Percentiles rank a stretch among this genome's conserved stretches.
phyloP scores from a whole-genome alignment of 495 filamentous ascomycete species.

The Ramalina intermedia region DNA sequence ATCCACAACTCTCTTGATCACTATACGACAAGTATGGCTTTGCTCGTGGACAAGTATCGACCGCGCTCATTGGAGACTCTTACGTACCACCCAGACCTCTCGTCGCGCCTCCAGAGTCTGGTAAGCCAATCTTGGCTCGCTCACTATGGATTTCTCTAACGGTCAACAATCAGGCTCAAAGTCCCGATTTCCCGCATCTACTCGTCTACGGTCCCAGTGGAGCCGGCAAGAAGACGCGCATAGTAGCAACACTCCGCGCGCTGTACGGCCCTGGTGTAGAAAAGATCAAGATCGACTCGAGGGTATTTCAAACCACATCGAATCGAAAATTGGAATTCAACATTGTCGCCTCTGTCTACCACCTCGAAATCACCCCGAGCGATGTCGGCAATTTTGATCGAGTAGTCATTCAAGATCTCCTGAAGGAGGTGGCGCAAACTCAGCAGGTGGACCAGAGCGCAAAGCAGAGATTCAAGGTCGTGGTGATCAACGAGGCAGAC shows the following conservation, averaged over 20 bases:
- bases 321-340: constrained; percentile 99
- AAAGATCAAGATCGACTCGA: constrained; percentile 93
- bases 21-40: constrained; percentile 34
- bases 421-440: constrained; percentile 96
- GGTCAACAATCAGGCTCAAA: constrained; percentile 55
- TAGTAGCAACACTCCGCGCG: constrained; percentile 84
- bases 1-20: background rate
- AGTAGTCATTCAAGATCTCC: constrained; percentile 85
- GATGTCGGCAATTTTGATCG: constrained; percentile 95
- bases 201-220: constrained; percentile 93
- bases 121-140: constrained; percentile 34
- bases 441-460: constrained; percentile 89
- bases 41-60: constrained; percentile 89
- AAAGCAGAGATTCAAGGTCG: constrained; percentile 89
- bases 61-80: constrained; percentile 78
- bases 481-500: constrained; percentile 99
- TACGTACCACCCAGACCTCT: constrained; percentile 79
- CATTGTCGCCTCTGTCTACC: constrained; percentile 89
- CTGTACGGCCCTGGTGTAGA: constrained; percentile 85
- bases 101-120: constrained; percentile 71
- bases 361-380: constrained; percentile 93
- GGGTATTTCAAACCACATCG: constrained; percentile 85
- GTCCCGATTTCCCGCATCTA: constrained; percentile 91
- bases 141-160: constrained; percentile 5
- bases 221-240: constrained; percentile 93